Evolutionary conservation across 1,284 basidiomycete species (phyloP), one percentile per base, ranked within the genome.

Genomic region (Cutaneotrichosporon sp.): DNA sequence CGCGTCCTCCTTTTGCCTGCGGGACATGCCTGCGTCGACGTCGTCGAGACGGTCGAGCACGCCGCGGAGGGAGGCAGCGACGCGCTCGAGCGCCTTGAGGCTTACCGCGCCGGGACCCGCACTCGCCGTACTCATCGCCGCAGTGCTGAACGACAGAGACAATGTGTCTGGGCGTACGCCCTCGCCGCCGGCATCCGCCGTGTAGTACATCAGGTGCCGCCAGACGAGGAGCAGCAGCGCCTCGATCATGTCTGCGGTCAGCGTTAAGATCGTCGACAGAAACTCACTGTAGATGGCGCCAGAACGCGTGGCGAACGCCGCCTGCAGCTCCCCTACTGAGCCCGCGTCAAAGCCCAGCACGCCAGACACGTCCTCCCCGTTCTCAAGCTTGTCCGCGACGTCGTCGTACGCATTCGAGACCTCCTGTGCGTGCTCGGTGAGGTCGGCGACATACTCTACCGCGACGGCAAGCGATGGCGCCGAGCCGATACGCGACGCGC

Each of bases 181-280:
- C 13, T 49, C 54, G 10, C 55, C 52, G 39, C 61, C 65, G 22
- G 68, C 67, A 41, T 74, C 68, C 48, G 70, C 70, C 49, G 77
- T 72, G 68, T 76, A 80, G 63, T 76, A 77, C 17, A 83, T 79
- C 36, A 93, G 69, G 69, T 97, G 92, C 33, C 90, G 80, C 85
- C 89, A 93, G 12, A 91, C 78, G 5, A 96, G 78, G 7, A 96
- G 79, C 8, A 96, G 77, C 8, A 90, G 74, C 78, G 92, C 87
- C 74, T 96, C 91, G 45, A 86, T 77, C 43, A 85, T 84, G 59
- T 84, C 88, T 86, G 61, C 5, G 12, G 37, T 52, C 20, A 41
- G 43, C 8, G 8, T 30, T 8, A 23, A 21, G 9, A 14, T n/a
- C 9, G 9, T 26, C 8, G 18, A n/a, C 8, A 5, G 35, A 15